Evolutionary conservation across 2,329 filamentous ascomycete genomes (phyloP).

Genomic region (Trichoderma harzianum): DNA sequence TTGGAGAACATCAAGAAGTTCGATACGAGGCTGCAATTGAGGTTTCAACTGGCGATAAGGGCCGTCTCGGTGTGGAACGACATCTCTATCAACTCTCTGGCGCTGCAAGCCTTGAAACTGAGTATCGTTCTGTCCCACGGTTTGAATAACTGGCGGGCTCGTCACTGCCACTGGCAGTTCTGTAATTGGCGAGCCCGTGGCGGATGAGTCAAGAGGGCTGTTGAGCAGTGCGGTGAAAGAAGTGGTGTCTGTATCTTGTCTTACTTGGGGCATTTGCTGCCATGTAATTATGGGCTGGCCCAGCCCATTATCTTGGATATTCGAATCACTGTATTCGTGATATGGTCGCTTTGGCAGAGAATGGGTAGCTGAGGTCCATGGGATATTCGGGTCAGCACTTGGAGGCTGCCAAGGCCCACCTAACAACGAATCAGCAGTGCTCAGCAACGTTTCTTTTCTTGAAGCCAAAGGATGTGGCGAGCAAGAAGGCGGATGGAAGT

Average conservation of each 20-base stretch:
- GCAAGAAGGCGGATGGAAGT: not conserved
- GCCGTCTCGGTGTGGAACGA: not conserved
- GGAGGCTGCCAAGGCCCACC: conserved; percentile 29
- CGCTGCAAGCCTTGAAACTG: not conserved
- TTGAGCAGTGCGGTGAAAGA: conserved; percentile 40
- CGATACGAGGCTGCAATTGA: not conserved
- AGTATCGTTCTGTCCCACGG: conserved; percentile 45
- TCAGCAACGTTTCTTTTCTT: too few relatives aligned
- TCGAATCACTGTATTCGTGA: conserved; percentile 26
- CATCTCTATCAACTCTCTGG: not conserved
- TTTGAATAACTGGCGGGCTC: conserved; percentile 58
- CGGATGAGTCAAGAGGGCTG: conserved; percentile 39
- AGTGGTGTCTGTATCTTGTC: conserved; percentile 31
- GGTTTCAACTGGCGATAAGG: not conserved
- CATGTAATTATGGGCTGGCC: conserved; percentile 25
- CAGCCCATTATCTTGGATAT: conserved; percentile 27
- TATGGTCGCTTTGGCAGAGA: conserved; percentile 38
- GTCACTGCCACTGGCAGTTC: conserved; percentile 33
- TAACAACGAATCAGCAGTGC: conserved; percentile 17
- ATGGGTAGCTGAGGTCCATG: conserved; percentile 42
- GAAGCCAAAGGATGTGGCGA: not conserved
- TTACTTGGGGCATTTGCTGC: conserved; percentile 24
- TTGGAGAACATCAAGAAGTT: not conserved
- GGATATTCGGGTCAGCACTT: conserved; percentile 20
- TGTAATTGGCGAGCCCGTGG: conserved; percentile 54